Evolutionary conservation across 2,329 filamentous ascomycete species (phyloP).

Genomic region (Chaetoscypha palmicola): DNA sequence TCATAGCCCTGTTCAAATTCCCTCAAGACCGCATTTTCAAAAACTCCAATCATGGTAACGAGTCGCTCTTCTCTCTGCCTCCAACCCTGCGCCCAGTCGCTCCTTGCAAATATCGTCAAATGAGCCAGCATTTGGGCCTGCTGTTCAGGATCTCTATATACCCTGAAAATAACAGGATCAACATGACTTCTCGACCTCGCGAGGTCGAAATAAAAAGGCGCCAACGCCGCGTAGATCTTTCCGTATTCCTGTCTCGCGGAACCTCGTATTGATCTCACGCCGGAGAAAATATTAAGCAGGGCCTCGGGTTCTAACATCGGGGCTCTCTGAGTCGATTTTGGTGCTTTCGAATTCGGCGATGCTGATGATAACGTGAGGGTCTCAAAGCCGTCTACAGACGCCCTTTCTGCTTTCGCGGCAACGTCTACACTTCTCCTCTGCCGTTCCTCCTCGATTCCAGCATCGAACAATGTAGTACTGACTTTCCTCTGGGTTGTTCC

Average conservation of each 20-base stretch:
- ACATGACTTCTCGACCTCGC: constrained; percentile 63
- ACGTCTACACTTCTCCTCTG: constrained; percentile 35
- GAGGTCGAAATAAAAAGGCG: constrained; percentile 83
- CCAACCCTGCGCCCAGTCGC: constrained; percentile 75
- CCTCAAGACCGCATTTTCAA: constrained; percentile 81
- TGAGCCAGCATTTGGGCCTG: constrained; percentile 87
- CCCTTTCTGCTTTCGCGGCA: constrained; percentile 20
- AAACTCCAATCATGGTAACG: constrained; percentile 67
- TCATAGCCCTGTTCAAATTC: constrained; percentile 94
- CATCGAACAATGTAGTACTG: constrained; percentile 67
- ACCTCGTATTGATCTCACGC: constrained; percentile 71
- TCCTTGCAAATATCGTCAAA: constrained; percentile 67
- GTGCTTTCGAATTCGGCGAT: constrained; percentile 32
- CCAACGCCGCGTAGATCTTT: constrained; percentile 80
- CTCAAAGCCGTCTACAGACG: constrained; percentile 67
- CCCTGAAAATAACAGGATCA: constrained; percentile 77
- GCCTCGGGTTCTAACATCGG: constrained; percentile 53
- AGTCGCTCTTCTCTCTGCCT: constrained; percentile 64
- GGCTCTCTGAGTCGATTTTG: constrained; percentile 26
- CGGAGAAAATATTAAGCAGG: constrained; percentile 62
- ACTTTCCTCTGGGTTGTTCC: constrained; percentile 28
- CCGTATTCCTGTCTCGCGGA: constrained; percentile 85
- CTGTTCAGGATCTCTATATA: constrained; percentile 79
- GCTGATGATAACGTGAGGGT: constrained; percentile 54
- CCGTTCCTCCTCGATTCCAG: constrained; percentile 57